phyloP scores from a whole-genome alignment of 2,329 filamentous ascomycete species.

The Diaporthe sp. region DNA sequence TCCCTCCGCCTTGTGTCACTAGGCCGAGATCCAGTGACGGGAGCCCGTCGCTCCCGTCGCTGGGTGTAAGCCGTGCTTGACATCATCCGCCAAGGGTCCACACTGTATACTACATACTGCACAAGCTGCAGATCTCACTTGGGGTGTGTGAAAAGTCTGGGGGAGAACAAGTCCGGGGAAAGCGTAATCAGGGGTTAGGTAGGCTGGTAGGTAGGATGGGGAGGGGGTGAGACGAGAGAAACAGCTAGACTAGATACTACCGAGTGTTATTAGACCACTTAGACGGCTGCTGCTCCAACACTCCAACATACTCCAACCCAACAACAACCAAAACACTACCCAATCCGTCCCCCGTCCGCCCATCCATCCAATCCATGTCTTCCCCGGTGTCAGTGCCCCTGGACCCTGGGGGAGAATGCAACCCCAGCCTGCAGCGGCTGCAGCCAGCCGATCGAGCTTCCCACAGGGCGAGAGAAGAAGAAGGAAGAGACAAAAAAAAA shows the following conservation, averaged over 20 bases:
- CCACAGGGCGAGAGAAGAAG: neutral
- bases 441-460: slow-evolving; percentile 29
- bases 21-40: slow-evolving; percentile 2
- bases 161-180: slow-evolving; percentile 12
- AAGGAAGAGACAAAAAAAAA: too few relatives aligned
- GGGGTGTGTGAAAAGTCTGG: neutral
- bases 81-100: slow-evolving; percentile 24
- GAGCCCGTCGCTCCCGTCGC: neutral
- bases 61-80: slow-evolving; percentile 14
- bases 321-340: too few relatives aligned
- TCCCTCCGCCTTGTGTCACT: neutral
- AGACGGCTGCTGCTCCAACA: neutral
- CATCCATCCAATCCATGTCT: neutral
- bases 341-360: neutral
- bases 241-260: neutral
- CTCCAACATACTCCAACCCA: neutral
- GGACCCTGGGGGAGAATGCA: slow-evolving; percentile 12
- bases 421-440: slow-evolving; percentile 28
- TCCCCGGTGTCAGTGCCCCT: slow-evolving; percentile 21
- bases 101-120: neutral
- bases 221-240: neutral
- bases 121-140: slow-evolving; percentile 18
- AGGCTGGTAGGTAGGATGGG: too few relatives aligned
- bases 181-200: neutral
- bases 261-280: neutral